These are phyloP conservation scores for Haplographium delicatum DNA, from an alignment of 495 filamentous ascomycete species.

Conservation along the genomic window DNA sequence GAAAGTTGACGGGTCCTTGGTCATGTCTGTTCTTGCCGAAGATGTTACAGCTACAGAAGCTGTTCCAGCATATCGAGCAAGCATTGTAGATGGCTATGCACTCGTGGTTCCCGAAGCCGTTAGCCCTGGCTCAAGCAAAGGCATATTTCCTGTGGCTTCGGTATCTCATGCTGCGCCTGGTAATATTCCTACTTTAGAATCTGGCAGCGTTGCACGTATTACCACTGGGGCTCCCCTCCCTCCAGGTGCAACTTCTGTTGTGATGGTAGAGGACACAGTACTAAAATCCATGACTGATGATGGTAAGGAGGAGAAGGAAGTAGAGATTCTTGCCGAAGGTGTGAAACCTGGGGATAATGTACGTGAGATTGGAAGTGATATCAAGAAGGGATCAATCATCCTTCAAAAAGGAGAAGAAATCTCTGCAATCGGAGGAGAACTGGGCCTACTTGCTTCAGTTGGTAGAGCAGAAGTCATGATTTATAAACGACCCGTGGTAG, in stretches of 20 bases:
- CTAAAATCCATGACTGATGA: slow-evolving; percentile 69
- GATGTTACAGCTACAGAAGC: slow-evolving; percentile 74
- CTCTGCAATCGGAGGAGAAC: slow-evolving; percentile 80
- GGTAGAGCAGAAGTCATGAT: slow-evolving; percentile 68
- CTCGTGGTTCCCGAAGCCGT: slow-evolving; percentile 56
- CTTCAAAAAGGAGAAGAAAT: slow-evolving; percentile 72
- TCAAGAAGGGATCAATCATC: slow-evolving; percentile 60
- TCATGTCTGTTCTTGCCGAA: slow-evolving; percentile 74
- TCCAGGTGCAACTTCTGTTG: slow-evolving; percentile 79
- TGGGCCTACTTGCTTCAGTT: slow-evolving; percentile 82
- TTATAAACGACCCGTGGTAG: slow-evolving; percentile 73
- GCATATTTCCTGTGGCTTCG: slow-evolving; percentile 78
- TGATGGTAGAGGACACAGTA: slow-evolving; percentile 95
- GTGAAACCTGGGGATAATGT: slow-evolving; percentile 81
- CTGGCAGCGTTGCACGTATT: slow-evolving; percentile 78
- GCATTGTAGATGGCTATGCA: slow-evolving; percentile 97
- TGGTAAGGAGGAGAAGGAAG: slow-evolving; percentile 74
- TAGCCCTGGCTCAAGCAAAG: slow-evolving; percentile 58
- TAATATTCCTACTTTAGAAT: slow-evolving; percentile 50
- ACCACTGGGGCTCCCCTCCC: slow-evolving; percentile 93
- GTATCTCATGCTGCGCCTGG: slow-evolving; percentile 79
- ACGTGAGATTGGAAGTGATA: slow-evolving; percentile 85
- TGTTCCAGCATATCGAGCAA: slow-evolving; percentile 90
- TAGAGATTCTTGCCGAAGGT: slow-evolving; percentile 77
- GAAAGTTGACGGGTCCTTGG: slow-evolving; percentile 55